Evolutionary conservation across 805 yeast species (phyloP).

Genomic region (Candida insectalens): DNA sequence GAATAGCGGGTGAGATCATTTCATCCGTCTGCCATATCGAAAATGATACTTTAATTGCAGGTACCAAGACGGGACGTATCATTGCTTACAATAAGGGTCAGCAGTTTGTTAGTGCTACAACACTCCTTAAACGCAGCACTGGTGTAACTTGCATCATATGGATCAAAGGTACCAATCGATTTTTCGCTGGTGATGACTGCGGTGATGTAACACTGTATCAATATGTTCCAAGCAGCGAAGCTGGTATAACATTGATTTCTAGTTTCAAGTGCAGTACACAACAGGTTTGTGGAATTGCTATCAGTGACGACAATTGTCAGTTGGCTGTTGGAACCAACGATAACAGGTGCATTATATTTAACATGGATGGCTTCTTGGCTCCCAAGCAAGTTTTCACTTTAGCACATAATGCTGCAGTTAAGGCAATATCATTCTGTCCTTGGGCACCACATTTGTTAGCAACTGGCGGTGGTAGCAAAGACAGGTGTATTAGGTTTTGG

Average conservation of each 20-base stretch:
- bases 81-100: constrained; percentile 24
- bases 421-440: constrained; percentile 85
- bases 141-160: constrained; percentile 54
- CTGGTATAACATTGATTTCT: constrained; percentile 10
- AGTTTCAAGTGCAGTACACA: constrained; percentile 40
- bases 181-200: constrained; percentile 55
- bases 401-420: constrained; percentile 78
- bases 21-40: constrained; percentile 51
- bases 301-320: constrained; percentile 42
- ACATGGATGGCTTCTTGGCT: constrained; percentile 29
- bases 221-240: constrained; percentile 7
- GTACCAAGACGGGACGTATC: constrained; percentile 48
- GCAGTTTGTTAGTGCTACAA: constrained; percentile 10
- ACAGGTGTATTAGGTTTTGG: constrained; percentile 78
- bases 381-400: constrained; percentile 41
- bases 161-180: constrained; percentile 34
- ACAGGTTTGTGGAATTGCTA: constrained; percentile 59
- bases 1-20: constrained; percentile 31
- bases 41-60: constrained; percentile 39
- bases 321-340: constrained; percentile 82
- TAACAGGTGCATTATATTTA: constrained; percentile 73
- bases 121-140: constrained; percentile 20
- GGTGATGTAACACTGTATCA: constrained; percentile 47
- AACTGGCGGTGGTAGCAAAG: constrained; percentile 87
- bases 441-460: constrained; percentile 77